These are phyloP conservation scores for Trichoderma cornu-damae DNA, from an alignment of 2,329 filamentous ascomycete species.

Conservation along the genomic window DNA sequence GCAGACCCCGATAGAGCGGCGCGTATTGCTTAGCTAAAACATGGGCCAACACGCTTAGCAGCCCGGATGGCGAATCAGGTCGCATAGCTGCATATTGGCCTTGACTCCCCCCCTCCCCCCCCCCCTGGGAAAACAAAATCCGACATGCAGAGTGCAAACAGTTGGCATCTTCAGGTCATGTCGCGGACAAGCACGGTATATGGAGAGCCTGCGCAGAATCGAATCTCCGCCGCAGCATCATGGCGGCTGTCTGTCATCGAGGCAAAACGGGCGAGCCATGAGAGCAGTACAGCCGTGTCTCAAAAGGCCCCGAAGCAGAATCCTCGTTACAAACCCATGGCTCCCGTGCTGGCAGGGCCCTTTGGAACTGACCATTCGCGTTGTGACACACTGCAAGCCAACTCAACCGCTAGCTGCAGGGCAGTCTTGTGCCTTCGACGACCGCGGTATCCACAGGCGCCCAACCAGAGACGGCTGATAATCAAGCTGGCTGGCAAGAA, in stretches of 20 bases:
- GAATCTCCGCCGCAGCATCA: background rate
- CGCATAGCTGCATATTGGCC: conserved; percentile 10
- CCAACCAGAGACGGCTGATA: conserved; percentile 6
- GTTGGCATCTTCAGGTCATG: background rate
- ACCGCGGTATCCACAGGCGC: conserved; percentile 6
- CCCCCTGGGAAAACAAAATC: background rate
- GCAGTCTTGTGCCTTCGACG: conserved; percentile 13
- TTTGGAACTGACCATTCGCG: conserved; percentile 13
- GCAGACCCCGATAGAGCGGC: conserved; percentile 16
- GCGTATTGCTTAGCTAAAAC: conserved; percentile 11
- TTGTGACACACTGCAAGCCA: conserved; percentile 17
- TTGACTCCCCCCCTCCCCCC: background rate
- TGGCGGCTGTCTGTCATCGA: background rate
- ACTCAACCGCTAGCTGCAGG: conserved; percentile 16
- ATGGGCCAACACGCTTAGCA: background rate
- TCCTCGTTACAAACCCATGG: background rate
- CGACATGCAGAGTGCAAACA: background rate
- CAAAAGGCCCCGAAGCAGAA: background rate
- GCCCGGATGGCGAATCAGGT: conserved; percentile 2
- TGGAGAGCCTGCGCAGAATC: background rate
- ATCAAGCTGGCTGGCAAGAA: background rate
- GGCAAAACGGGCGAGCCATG: background rate
- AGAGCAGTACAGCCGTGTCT: background rate
- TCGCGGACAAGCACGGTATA: background rate
- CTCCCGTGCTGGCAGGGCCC: conserved; percentile 8